A percentile compares a stretch with the other conserved stretches of the same genome.
Conservation (phyloP, 169 alveolate species). For the Plasmodium berghei region DNA sequence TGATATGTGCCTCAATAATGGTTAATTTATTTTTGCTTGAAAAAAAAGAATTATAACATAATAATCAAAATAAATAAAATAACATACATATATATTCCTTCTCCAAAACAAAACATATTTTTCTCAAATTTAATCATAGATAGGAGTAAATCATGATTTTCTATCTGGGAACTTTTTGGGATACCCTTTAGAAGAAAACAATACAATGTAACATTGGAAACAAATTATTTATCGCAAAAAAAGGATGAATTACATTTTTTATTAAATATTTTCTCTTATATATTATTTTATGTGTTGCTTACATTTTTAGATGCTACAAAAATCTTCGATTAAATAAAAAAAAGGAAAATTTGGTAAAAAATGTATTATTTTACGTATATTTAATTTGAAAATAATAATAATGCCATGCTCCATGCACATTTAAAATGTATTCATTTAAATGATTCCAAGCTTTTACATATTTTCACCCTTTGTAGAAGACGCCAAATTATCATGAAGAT, state of each 20-base stretch:
- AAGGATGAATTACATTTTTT: background rate
- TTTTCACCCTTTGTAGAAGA: background rate
- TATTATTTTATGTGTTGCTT: background rate
- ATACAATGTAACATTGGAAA: constrained; percentile 18
- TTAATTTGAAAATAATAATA: background rate
- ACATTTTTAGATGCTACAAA: constrained; percentile 16
- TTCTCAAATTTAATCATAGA: constrained; percentile 21
- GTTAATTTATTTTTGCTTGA: background rate
- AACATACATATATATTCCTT: background rate
- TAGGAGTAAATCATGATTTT: constrained; percentile 28
- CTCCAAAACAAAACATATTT: constrained; percentile 1
- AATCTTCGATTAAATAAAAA: constrained; percentile 14
- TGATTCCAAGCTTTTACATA: too few relatives aligned
- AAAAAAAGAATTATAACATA: background rate
- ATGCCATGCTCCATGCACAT: background rate
- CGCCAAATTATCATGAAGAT: constrained; percentile 10
- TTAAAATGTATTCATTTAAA: background rate
- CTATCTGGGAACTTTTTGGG: constrained; percentile 19
- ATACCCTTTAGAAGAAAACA: constrained; percentile 49
- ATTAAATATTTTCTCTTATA: background rate
- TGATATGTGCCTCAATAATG: too few relatives aligned
- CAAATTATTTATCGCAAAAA: too few relatives aligned
- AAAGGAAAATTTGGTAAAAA: constrained; percentile 8
- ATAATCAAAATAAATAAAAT: background rate
- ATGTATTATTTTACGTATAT: constrained; percentile 6